phyloP scores from a whole-genome alignment of 2,329 filamentous ascomycete genomes.

The Zymoseptoria pseudotritici region DNA sequence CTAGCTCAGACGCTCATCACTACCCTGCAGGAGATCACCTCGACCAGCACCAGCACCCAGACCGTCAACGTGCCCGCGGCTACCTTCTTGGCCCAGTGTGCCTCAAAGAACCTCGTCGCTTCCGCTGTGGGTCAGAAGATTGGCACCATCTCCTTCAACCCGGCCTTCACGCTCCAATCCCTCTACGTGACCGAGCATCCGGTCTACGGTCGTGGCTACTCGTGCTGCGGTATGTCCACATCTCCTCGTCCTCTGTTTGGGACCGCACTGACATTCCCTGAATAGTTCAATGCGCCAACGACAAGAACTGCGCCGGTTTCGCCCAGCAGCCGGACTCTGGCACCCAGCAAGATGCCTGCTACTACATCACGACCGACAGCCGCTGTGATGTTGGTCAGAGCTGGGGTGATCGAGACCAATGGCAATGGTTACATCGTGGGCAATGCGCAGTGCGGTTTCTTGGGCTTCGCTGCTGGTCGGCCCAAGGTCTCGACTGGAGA shows the following conservation, averaged over 20 bases:
- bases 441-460: conserved; percentile 6
- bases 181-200: conserved; percentile 1
- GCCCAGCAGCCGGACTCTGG: not conserved
- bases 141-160: conserved; percentile 5
- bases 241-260: not conserved
- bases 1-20: not conserved
- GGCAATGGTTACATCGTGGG: conserved; percentile 4
- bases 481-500: too few species aligned
- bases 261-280: too few species aligned
- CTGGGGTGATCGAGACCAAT: conserved; percentile 2
- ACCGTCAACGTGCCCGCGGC: conserved; percentile 4
- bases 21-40: not conserved
- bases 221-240: not conserved
- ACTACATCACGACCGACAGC: conserved; percentile 1
- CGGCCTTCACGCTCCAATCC: conserved; percentile 2
- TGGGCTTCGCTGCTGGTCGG: not conserved
- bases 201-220: conserved; percentile 1
- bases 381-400: conserved; percentile 1
- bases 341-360: not conserved
- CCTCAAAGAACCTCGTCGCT: conserved; percentile 1
- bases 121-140: conserved; percentile 6
- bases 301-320: conserved; percentile 5
- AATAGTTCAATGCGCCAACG: not conserved
- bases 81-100: conserved; percentile 3
- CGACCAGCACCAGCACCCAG: conserved; percentile 2